These are phyloP conservation scores for Fusarium brachygibbosum DNA, from an alignment of 2,329 filamentous ascomycete genomes.

Conservation along the genomic window DNA sequence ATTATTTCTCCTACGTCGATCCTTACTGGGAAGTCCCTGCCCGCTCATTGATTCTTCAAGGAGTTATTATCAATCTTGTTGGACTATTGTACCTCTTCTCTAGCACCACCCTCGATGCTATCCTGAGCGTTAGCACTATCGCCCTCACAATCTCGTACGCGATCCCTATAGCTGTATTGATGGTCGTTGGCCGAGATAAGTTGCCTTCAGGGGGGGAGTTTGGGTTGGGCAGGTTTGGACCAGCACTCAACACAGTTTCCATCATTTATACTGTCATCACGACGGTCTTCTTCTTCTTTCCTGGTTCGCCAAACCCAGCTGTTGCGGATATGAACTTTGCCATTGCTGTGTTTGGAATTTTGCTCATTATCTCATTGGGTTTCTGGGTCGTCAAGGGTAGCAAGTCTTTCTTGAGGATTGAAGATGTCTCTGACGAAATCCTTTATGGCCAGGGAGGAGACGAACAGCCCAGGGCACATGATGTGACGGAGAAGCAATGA, in stretches of 20 bases:
- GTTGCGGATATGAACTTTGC: conserved; percentile 68
- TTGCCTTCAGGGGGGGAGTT: conserved; percentile 61
- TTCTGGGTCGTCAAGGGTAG: conserved; percentile 65
- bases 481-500: conserved; percentile 9
- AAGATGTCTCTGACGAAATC: conserved; percentile 22
- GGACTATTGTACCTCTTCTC: conserved; percentile 69
- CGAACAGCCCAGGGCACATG: not conserved
- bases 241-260: conserved; percentile 60
- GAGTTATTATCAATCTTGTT: conserved; percentile 57
- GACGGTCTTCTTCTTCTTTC: conserved; percentile 69
- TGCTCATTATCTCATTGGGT: conserved; percentile 62
- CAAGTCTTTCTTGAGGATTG: conserved; percentile 53
- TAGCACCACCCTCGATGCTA: conserved; percentile 65
- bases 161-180: conserved; percentile 63
- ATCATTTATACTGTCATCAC: conserved; percentile 65
- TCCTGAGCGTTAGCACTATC: conserved; percentile 68
- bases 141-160: conserved; percentile 65
- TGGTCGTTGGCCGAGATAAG: conserved; percentile 65
- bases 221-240: conserved; percentile 60
- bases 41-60: conserved; percentile 65
- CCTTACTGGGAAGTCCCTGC: conserved; percentile 65
- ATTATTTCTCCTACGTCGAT: conserved; percentile 61
- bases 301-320: conserved; percentile 58
- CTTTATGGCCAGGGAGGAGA: conserved; percentile 23
- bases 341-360: conserved; percentile 67